These are phyloP conservation scores for Cucumis hystrix DNA, from an alignment of 306 rosid species.

Conservation along the genomic window DNA sequence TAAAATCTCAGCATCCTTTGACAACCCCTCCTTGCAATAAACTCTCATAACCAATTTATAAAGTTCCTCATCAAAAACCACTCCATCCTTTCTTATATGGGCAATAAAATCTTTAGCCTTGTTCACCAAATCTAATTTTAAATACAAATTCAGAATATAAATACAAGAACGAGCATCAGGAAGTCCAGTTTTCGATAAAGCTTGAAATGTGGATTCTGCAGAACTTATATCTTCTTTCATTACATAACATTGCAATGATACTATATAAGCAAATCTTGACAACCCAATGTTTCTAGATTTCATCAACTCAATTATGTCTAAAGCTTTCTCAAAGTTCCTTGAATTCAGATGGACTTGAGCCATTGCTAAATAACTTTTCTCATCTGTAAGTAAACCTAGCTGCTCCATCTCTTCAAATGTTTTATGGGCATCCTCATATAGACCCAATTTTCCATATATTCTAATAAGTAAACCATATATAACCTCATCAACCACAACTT, in stretches of 20 bases:
- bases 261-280: conserved; percentile 79
- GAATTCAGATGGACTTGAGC: conserved; percentile 80
- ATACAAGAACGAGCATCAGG: conserved; percentile 85
- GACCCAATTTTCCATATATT: conserved; percentile 82
- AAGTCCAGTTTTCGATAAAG: conserved; percentile 60
- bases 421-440: conserved; percentile 64
- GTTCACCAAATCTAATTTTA: conserved; percentile 34
- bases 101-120: conserved; percentile 56
- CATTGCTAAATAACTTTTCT: conserved; percentile 86
- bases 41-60: conserved; percentile 49
- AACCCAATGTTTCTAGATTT: conserved; percentile 52
- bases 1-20: conserved; percentile 48
- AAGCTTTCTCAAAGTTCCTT: conserved; percentile 54
- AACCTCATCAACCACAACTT: conserved; percentile 69
- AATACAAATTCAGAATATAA: conserved; percentile 63
- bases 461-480: conserved; percentile 86
- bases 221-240: conserved; percentile 62
- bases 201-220: conserved; percentile 54
- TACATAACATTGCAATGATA: conserved; percentile 68
- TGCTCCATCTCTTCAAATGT: conserved; percentile 62
- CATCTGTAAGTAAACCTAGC: conserved; percentile 55
- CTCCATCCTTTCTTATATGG: conserved; percentile 34
- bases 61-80: conserved; percentile 55
- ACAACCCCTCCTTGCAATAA: conserved; percentile 68
- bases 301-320: conserved; percentile 57